Base-by-base conservation (phyloP, 768 basidiomycete species). In the Antrodiella citrinella region DNA sequence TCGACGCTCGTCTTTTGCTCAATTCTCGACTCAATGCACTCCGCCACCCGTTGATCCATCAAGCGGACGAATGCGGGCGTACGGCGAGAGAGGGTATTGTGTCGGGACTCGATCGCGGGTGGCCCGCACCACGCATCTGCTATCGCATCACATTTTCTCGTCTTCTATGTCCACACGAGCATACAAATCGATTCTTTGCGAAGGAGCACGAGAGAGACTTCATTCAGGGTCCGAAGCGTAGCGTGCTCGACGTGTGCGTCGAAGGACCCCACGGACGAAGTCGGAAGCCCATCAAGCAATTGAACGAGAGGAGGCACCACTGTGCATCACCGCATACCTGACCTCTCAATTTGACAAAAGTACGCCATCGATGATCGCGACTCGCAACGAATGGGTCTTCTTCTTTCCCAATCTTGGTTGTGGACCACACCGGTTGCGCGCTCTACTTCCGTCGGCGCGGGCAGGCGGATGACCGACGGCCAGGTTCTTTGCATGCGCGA, bases 11-110 rank as follows among this genome's bases (percentile, higher is more conserved):
- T 35, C 30, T 7, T 7, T 15, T 35, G 15, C 15, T 7, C 30
- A 35, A 35, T 7, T 35, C 30, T 7, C 15, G n/a, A n/a, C n/a
- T n/a, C n/a, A n/a, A 7, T 35, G 30, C 7, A 35, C 7, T 35
- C 30, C 7, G 7, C 30, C 15, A 35, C 30, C 30, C 15, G 7
- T 35, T 15, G 30, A 7, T 35, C 30, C 15, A 15, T 7, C 15
- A 35, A n/a, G n/a, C n/a, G n/a, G n/a, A 44, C 42, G 45, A 51
- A 51, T 51, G 53, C 55, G 53, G 53, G 50, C 50, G 48, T 39
- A 48, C 51, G 51, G 44, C 25, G 45, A 52, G 44, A 50, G 40
- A 51, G 53, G 55, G 55, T 45, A 51, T 40, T 44, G 42, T 25
- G 47, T 19, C 23, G 19, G 38, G 21, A 4, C 24, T 47, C 40